Evolutionary conservation across 1,139 yeast species (phyloP).

Genomic region (Pichia sp.): DNA sequence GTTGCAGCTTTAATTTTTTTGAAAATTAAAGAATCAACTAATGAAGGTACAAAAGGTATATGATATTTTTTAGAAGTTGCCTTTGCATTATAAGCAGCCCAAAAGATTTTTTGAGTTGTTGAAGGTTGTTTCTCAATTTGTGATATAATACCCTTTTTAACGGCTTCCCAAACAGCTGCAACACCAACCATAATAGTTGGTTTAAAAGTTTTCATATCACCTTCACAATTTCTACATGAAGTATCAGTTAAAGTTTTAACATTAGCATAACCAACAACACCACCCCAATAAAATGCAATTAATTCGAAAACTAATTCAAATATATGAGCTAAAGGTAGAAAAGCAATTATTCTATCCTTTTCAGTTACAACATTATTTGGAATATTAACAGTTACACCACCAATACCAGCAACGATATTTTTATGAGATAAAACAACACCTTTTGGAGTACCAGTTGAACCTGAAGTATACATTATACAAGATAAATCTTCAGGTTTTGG

Average conservation of each 20-base stretch:
- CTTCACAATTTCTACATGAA: slow-evolving; percentile 75
- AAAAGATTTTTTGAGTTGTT: slow-evolving; percentile 70
- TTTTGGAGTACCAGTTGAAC: slow-evolving; percentile 96
- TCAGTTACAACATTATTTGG: slow-evolving; percentile 43
- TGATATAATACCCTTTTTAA: slow-evolving; percentile 82
- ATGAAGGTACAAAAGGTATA: slow-evolving; percentile 69
- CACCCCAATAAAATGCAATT: slow-evolving; percentile 81
- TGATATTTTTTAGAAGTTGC: slow-evolving; percentile 49
- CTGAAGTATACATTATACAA: slow-evolving; percentile 97
- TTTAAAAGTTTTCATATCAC: slow-evolving; percentile 79
- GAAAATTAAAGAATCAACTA: slow-evolving; percentile 63
- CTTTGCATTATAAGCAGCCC: slow-evolving; percentile 83
- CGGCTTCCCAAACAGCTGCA: slow-evolving; percentile 97
- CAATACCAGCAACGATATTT: slow-evolving; percentile 76
- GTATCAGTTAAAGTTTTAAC: slow-evolving; percentile 85
- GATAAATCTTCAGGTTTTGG: slow-evolving; percentile 73
- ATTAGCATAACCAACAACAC: slow-evolving; percentile 79
- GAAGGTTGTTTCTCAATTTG: slow-evolving; percentile 66
- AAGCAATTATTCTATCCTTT: slow-evolving; percentile 70
- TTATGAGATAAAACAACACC: slow-evolving; percentile 84
- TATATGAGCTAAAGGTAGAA: slow-evolving; percentile 93
- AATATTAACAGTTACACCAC: slow-evolving; percentile 69
- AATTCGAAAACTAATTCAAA: slow-evolving; percentile 88
- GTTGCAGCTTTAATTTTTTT: slow-evolving; percentile 90
- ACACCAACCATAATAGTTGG: slow-evolving; percentile 98